Conservation (phyloP, 2,329 filamentous ascomycete genomes). For the Penicillium fuscoglaucum region DNA sequence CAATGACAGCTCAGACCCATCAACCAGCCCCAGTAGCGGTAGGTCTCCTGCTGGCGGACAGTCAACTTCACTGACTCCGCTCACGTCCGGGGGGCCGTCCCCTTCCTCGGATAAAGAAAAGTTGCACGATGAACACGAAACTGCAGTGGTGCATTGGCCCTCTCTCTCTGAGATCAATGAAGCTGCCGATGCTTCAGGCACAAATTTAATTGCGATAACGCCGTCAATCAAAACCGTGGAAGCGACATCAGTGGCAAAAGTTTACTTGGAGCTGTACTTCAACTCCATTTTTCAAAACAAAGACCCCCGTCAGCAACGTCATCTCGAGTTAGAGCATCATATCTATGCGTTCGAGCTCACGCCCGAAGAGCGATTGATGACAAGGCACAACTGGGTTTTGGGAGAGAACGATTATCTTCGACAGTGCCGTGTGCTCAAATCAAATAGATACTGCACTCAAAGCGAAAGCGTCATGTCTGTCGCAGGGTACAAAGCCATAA, state of each 20-base stretch:
- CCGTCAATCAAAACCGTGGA: conserved; percentile 65
- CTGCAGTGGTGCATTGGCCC: background rate
- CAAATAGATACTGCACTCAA: conserved; percentile 51
- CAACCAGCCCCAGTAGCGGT: conserved; percentile 31
- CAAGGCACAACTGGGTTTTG: conserved; percentile 60
- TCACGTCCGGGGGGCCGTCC: conserved; percentile 37
- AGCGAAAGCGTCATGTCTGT: conserved; percentile 54
- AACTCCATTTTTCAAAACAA: conserved; percentile 63
- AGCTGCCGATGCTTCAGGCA: background rate
- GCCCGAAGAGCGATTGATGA: conserved; percentile 56
- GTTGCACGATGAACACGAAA: background rate
- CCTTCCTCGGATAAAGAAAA: conserved; percentile 19
- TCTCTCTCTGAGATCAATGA: background rate
- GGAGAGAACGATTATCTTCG: conserved; percentile 75
- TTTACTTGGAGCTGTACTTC: conserved; percentile 83
- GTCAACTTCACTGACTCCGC: conserved; percentile 39
- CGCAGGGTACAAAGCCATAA: conserved; percentile 75
- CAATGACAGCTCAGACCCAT: conserved; percentile 37
- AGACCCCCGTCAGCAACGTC: conserved; percentile 62
- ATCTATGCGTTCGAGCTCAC: conserved; percentile 60
- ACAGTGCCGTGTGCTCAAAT: conserved; percentile 68
- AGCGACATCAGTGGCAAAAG: conserved; percentile 74
- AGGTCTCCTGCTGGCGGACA: conserved; percentile 32
- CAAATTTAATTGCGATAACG: conserved; percentile 6
- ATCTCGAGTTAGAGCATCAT: conserved; percentile 62